phyloP scores from a whole-genome alignment of 441 rosid genomes.

The Sinapis alba region DNA sequence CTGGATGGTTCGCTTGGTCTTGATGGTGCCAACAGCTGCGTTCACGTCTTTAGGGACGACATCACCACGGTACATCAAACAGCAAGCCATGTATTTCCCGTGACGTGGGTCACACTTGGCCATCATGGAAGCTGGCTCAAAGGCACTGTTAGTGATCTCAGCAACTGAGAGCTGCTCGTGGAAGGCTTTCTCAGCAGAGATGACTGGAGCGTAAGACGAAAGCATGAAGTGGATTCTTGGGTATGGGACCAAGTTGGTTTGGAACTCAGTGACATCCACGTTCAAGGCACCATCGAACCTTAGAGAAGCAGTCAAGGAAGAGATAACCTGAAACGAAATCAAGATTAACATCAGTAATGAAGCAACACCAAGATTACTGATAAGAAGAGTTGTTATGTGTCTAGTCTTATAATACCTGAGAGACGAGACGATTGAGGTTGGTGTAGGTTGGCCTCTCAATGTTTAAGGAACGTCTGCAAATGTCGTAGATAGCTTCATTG shows the following conservation, averaged over 20 bases:
- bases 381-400: neutral
- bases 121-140: constrained; percentile 53
- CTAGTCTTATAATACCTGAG: constrained; percentile 35
- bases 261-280: constrained; percentile 47
- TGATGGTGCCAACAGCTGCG: constrained; percentile 51
- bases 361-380: neutral
- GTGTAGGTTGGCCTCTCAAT: constrained; percentile 48
- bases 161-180: constrained; percentile 50
- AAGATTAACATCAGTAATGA: neutral
- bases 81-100: constrained; percentile 56
- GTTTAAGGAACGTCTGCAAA: constrained; percentile 74
- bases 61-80: constrained; percentile 50
- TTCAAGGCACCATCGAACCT: constrained; percentile 40
- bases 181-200: constrained; percentile 48
- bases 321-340: constrained; percentile 35
- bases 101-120: constrained; percentile 56
- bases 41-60: constrained; percentile 54
- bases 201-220: constrained; percentile 51
- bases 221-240: constrained; percentile 51
- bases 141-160: constrained; percentile 51
- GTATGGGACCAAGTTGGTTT: constrained; percentile 47
- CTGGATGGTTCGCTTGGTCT: constrained; percentile 44
- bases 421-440: constrained; percentile 46
- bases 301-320: constrained; percentile 36
- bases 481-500: constrained; percentile 82